Evolutionary conservation across 352 stramenopile species (phyloP), one percentile per base, ranked within the genome.

Genomic region (Phytophthora macrochlamydospora): DNA sequence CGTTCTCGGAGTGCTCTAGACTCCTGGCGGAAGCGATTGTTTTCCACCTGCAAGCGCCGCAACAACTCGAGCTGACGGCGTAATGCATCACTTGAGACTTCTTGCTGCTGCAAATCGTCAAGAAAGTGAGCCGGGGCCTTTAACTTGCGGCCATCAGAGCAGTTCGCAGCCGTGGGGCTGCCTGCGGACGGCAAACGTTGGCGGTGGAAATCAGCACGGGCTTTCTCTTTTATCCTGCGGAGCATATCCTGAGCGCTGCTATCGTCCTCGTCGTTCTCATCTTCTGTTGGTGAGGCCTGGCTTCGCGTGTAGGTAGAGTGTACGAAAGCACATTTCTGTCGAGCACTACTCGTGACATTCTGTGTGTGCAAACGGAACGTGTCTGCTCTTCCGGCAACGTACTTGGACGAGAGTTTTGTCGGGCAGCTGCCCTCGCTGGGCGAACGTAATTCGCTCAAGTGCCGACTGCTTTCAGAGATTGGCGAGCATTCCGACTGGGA

Each of bases 11-110:
- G 60, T 2, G 73, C 65, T 7, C 78, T 69, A 3, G 66, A 65
- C 38, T 92, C 84, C 37, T 80, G 74, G 9, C 81, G 80, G 38
- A 92, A 89, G 46, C 81, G 79, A 50, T 87, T 90, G 65, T 92
- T 92, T 44, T 92, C 84, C 6, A 89, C 57, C 54, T 92, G 81
- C 2, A 92, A 68, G 0, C 84, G 79, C 13, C 81, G 76, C n/a
- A 92, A 53, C 6, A 92, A 69, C 64, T 92, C 81, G 28, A 91
- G 62, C 37, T 92, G 84, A 42, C 86, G 86, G 7, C 81, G 76
- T 7, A 92, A 61, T 30, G 78, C 81, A 30, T 92, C 81, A 42
- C 90, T 92, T 7, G 83, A 87, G 37, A 66, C 64, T 53, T 90
- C 81, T 28, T 90, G 80, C 14, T 87, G 78, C 28, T 82, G 59